Evolutionary conservation across 345 rosid species (phyloP), one percentile per base, ranked within the genome.

Genomic region (Rhizophora mangle): DNA sequence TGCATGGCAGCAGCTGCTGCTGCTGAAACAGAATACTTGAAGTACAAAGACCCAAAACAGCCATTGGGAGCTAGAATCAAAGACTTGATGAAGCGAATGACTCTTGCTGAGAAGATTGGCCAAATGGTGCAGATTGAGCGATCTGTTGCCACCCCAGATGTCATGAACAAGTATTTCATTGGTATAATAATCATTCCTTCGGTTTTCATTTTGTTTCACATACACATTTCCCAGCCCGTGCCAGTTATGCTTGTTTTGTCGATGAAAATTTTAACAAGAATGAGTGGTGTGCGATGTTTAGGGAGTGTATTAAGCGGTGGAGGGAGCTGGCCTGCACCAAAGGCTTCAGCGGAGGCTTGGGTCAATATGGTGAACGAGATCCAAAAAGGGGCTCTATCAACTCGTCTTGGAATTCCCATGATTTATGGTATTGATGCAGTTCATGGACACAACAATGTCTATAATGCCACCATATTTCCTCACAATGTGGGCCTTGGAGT

Each of bases 51-150:
- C 56, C 72, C 77, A 24, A 79, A 63, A 11, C 76, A 68, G 62
- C 83, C 83, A 3, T 0, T 80, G 16, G 65, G 60, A n/a, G 73
- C 24, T 6, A 68, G 88, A 67, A 78, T 84, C 74, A 62, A 46
- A 60, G 80, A 79, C 63, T 77, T 86, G 7, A 81, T 82, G 83
- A 68, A 72, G 54, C 74, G 72, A 39, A 86, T 86, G 90, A 84
- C 83, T 1, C 21, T 82, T 5, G 69, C 60, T 59, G 90, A 84
- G 71, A 86, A 86, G 73, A 79, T 86, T 53, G 88, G 88, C 19
- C 88, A 86, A 65, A 86, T 84, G 88, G 46, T 71, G 54, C 87
- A 86, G 73, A 63, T 86, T 11, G 87, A 86, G 53, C 84, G 88
- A 18, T 49, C 5, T 27, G 62, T 63, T 32, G 86, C 82, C 32